Base-by-base conservation (phyloP, 805 yeast genomes). In the Cyberlindnera euphorbiae region DNA sequence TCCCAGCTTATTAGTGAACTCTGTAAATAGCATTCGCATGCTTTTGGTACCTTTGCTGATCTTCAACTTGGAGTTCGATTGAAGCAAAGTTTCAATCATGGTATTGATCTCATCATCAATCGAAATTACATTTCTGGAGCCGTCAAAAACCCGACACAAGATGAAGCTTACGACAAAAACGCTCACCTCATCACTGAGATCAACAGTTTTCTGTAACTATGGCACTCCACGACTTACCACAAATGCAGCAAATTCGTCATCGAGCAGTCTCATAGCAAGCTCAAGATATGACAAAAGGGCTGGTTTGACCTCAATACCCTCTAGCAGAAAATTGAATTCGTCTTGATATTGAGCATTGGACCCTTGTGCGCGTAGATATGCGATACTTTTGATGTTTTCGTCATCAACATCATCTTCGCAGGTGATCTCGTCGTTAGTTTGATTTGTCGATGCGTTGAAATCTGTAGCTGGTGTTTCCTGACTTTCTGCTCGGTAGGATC, bases 351-450 rank as follows among this genome's bases (percentile, higher is more conserved):
- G 58, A 2, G 60, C 40, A 12, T 51, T 50, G 17, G 54, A 53
- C 3, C 74, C 74, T 37, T 58, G 53, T 2, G 56, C 54, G 27
- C 58, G 50, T 15, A 64, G 48, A 25, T 56, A 56, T 6, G 52
- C 24, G n/a, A 55, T 40, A 8, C 53, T 53, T 29, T 52, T 54
- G 12, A 57, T 2, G 6, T 31, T 16, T 2, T 33, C 41, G 17
- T 36, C 40, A 11, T 24, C 32, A 24, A 10, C 35, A 27, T 17
- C 15, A n/a, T n/a, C n/a, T n/a, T n/a, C n/a, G n/a, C n/a, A n/a
- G n/a, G n/a, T n/a, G n/a, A n/a, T n/a, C n/a, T n/a, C n/a, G n/a
- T n/a, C n/a, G n/a, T n/a, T n/a, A n/a, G n/a, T n/a, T n/a, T n/a
- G n/a, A n/a, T n/a, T 19, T 9, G 9, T 19, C 22, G 22, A 19